Evolutionary conservation across 768 basidiomycete species (phyloP).

Genomic region (Psilocybe cyanescens): DNA sequence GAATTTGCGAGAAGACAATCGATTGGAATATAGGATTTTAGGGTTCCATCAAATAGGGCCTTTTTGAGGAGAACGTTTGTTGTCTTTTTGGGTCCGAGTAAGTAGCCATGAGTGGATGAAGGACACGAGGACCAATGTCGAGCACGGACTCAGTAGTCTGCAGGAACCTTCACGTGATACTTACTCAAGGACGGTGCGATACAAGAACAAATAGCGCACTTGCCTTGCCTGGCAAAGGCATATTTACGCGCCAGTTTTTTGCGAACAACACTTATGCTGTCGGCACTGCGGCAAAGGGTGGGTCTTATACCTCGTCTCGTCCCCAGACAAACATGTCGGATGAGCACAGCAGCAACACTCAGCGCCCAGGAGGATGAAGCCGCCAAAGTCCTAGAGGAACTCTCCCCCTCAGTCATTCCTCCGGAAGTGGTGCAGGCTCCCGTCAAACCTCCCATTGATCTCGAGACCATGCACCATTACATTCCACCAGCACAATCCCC

Average conservation of each 20-base stretch:
- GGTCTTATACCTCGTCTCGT: constrained; percentile 18
- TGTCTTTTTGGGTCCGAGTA: neutral
- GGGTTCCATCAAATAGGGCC: neutral
- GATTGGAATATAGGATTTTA: neutral
- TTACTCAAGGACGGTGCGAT: neutral
- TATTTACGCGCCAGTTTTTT: neutral
- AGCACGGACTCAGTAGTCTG: too few species aligned
- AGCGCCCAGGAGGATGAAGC: constrained; percentile 20
- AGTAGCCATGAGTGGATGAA: neutral
- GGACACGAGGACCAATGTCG: neutral
- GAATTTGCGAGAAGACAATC: neutral
- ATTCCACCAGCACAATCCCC: constrained; percentile 81
- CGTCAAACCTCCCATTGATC: constrained; percentile 18
- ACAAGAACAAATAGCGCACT: neutral
- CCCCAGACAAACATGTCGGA: constrained; percentile 19
- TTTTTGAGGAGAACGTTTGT: neutral
- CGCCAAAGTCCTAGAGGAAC: constrained; percentile 19
- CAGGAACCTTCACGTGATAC: neutral
- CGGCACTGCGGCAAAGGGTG: constrained; percentile 20
- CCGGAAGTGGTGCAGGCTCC: neutral
- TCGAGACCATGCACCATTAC: constrained; percentile 38
- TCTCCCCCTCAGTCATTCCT: constrained; percentile 13
- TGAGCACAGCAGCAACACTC: constrained; percentile 13
- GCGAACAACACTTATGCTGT: constrained; percentile 10
- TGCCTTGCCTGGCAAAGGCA: neutral